A percentile compares a stretch with the other conserved stretches of the same genome.
Evolutionary conservation across 2,329 filamentous ascomycete species (phyloP).

Genomic region (Fusarium pseudograminearum): DNA sequence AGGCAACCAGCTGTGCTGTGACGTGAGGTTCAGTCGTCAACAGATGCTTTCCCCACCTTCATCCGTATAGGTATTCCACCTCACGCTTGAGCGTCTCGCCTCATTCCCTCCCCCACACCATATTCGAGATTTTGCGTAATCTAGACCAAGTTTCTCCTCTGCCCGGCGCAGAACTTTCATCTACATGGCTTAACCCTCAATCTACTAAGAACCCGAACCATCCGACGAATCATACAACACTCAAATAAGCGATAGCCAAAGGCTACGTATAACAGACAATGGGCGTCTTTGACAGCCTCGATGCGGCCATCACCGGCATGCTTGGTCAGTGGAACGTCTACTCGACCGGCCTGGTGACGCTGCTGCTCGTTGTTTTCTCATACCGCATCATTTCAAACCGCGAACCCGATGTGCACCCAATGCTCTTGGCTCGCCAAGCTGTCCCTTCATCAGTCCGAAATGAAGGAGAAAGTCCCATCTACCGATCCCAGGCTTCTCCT

Average conservation of each 20-base stretch:
- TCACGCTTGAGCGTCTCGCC: conserved; percentile 22
- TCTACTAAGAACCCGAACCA: neutral
- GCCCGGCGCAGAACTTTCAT: neutral
- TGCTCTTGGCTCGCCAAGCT: conserved; percentile 88
- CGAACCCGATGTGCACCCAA: conserved; percentile 92
- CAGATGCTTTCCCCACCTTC: conserved; percentile 24
- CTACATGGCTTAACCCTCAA: neutral
- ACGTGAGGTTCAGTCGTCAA: conserved; percentile 22
- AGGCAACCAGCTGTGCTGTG: conserved; percentile 30
- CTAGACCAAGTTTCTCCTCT: conserved; percentile 3
- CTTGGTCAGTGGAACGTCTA: conserved; percentile 85
- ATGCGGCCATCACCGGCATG: conserved; percentile 75
- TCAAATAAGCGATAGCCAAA: conserved; percentile 2
- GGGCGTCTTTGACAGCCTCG: conserved; percentile 70
- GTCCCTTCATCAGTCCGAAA: conserved; percentile 82
- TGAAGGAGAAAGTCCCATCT: conserved; percentile 85
- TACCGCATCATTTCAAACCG: conserved; percentile 77
- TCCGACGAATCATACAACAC: conserved; percentile 7
- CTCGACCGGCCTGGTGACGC: conserved; percentile 76
- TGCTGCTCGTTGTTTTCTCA: conserved; percentile 74
- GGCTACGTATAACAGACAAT: conserved; percentile 44
- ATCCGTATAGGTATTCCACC: conserved; percentile 19
- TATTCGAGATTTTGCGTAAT: conserved; percentile 22
- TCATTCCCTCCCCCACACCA: conserved; percentile 41
- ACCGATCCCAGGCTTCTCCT: conserved; percentile 85